These are phyloP conservation scores for Xanthoconium stramineum DNA, from an alignment of 768 basidiomycete genomes.

Conservation along the genomic window DNA sequence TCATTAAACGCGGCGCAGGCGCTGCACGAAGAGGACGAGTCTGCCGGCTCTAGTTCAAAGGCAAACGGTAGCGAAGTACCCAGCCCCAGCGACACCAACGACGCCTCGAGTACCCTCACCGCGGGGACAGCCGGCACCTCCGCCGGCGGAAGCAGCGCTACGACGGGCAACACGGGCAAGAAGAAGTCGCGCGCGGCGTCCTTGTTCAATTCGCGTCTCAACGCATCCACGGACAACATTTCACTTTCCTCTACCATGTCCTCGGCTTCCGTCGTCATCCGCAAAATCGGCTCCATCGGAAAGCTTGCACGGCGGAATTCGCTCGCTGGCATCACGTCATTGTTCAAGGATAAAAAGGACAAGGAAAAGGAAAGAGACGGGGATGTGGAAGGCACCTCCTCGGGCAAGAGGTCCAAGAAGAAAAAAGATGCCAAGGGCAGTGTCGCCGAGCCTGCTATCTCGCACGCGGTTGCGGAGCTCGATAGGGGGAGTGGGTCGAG, in stretches of 20 bases:
- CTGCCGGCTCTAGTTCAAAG: conserved; percentile 9
- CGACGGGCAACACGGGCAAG: conserved; percentile 41
- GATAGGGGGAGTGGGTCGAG: conserved; percentile 49
- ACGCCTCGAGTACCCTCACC: conserved; percentile 36
- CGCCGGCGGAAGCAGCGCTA: conserved; percentile 14
- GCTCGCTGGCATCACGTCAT: conserved; percentile 83
- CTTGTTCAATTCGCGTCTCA: conserved; percentile 85
- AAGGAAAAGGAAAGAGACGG: conserved; percentile 36
- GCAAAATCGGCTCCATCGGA: conserved; percentile 90
- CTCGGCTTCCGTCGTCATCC: conserved; percentile 93
- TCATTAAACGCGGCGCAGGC: conserved; percentile 58
- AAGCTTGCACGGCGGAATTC: conserved; percentile 87
- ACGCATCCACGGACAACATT: conserved; percentile 91
- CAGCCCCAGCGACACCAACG: conserved; percentile 24
- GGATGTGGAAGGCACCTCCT: conserved; percentile 23
- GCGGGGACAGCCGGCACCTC: conserved; percentile 33
- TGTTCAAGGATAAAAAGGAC: conserved; percentile 87
- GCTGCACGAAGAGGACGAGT: conserved; percentile 46
- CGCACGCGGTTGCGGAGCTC: conserved; percentile 81
- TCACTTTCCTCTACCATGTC: conserved; percentile 93
- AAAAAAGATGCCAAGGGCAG: conserved; percentile 61
- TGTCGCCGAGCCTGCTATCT: conserved; percentile 67
- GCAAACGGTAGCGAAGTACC: conserved; percentile 33
- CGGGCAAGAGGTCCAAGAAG: conserved; percentile 45
- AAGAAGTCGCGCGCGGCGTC: conserved; percentile 70